A percentile compares a stretch with the other conserved stretches of the same genome.
Evolutionary conservation across 306 rosid species (phyloP).

Genomic region (Inga laurina): DNA sequence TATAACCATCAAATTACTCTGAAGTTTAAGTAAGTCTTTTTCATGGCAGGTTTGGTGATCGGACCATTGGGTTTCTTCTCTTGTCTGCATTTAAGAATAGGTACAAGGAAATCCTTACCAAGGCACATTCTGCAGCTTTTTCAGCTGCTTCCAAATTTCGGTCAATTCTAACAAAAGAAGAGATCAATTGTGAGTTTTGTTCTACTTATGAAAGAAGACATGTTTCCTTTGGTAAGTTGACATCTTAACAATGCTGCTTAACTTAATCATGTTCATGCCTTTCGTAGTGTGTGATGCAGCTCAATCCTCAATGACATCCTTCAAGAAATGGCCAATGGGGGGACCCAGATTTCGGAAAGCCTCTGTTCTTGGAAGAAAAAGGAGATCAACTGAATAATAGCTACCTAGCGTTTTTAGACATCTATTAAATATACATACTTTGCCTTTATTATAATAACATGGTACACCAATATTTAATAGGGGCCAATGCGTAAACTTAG

Average conservation of each 20-base stretch:
- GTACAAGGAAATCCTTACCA: conserved; percentile 87
- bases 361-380: conserved; percentile 77
- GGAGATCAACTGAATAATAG: conserved; percentile 63
- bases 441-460: too few species aligned
- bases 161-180: conserved; percentile 76
- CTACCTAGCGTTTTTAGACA: conserved; percentile 21
- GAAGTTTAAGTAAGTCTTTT: conserved; percentile 6
- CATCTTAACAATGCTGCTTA: conserved; percentile 8
- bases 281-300: conserved; percentile 86
- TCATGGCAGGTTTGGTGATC: conserved; percentile 72
- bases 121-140: conserved; percentile 79
- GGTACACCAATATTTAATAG: too few species aligned
- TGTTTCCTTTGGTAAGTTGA: conserved; percentile 4
- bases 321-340: conserved; percentile 91
- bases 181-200: conserved; percentile 65
- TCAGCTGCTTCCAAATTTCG: conserved; percentile 68
- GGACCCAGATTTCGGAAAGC: conserved; percentile 91
- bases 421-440: conserved; percentile 8
- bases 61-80: conserved; percentile 79
- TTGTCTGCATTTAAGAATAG: conserved; percentile 87
- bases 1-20: not conserved
- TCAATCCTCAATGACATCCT: conserved; percentile 88
- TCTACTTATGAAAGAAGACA: conserved; percentile 18
- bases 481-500: too few species aligned
- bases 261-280: conserved; percentile 14